These are phyloP conservation scores for Hypoxylon sp. DNA, from an alignment of 2,329 filamentous ascomycete genomes.

Conservation along the genomic window DNA sequence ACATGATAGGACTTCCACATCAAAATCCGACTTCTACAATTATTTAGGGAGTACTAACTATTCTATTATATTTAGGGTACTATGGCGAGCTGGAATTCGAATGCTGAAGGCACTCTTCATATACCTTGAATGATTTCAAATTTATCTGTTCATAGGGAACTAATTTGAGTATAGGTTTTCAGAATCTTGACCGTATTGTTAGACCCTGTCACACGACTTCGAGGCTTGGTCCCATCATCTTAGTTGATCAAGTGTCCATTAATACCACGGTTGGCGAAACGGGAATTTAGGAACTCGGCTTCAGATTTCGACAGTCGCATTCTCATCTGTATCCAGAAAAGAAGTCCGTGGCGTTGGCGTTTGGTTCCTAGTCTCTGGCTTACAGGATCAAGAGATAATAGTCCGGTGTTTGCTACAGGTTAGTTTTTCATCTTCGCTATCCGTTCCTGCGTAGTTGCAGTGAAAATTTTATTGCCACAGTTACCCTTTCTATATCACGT, in stretches of 20 bases:
- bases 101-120: constrained; percentile 31
- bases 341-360: constrained; percentile 54
- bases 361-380: constrained; percentile 54
- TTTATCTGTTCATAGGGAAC: not conserved
- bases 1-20: not conserved
- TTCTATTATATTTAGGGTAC: not conserved
- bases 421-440: constrained; percentile 26
- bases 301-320: constrained; percentile 53
- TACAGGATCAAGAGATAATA: constrained; percentile 55
- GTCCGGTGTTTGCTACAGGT: constrained; percentile 48
- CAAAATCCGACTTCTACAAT: not conserved
- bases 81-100: constrained; percentile 18
- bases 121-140: not conserved
- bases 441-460: not conserved
- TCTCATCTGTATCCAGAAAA: constrained; percentile 51
- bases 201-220: constrained; percentile 48
- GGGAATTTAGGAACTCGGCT: constrained; percentile 48
- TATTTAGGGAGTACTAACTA: not conserved
- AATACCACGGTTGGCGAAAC: constrained; percentile 43
- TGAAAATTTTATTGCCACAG: not conserved
- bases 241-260: constrained; percentile 42
- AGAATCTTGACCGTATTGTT: constrained; percentile 43
- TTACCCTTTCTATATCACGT: not conserved
- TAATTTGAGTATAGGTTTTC: constrained; percentile 41
- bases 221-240: constrained; percentile 42